Conservation (phyloP, 352 stramenopile species). For the Pythium scleroteichum region DNA sequence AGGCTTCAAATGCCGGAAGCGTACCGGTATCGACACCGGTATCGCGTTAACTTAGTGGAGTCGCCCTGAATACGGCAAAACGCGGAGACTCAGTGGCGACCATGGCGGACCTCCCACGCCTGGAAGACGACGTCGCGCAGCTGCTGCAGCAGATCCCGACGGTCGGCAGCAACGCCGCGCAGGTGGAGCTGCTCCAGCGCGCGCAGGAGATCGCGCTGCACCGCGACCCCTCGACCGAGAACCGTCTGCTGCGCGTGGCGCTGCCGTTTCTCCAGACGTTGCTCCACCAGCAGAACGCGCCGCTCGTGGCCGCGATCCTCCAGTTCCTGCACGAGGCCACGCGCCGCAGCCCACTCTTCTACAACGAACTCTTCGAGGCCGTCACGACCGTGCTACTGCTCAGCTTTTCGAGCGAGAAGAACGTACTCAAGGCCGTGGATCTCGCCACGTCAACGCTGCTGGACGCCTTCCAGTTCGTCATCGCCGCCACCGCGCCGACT, state of each 20-base stretch:
- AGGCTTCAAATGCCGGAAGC: constrained; percentile 13
- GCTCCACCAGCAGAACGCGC: constrained; percentile 59
- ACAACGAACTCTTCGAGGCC: constrained; percentile 47
- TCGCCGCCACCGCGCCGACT: constrained; percentile 10
- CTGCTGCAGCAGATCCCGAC: constrained; percentile 56
- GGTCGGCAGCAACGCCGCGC: constrained; percentile 41
- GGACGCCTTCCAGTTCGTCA: constrained; percentile 45
- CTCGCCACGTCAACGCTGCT: constrained; percentile 38
- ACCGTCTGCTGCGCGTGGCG: constrained; percentile 42
- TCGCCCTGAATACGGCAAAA: constrained; percentile 4
- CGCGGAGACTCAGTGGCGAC: background rate
- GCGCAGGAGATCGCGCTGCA: constrained; percentile 67
- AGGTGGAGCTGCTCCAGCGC: constrained; percentile 59
- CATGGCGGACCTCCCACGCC: constrained; percentile 32
- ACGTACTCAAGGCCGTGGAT: constrained; percentile 57
- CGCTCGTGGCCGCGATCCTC: constrained; percentile 54
- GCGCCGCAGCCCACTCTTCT: constrained; percentile 27
- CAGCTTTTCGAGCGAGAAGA: constrained; percentile 75
- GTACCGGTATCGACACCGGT: constrained; percentile 16
- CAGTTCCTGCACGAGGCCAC: constrained; percentile 46
- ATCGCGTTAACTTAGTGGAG: constrained; percentile 9
- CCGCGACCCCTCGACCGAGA: constrained; percentile 47
- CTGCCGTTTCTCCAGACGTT: constrained; percentile 49
- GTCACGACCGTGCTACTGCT: constrained; percentile 64
- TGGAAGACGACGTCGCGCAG: constrained; percentile 46